Percentiles rank a stretch among this genome's conserved stretches.
Conservation (phyloP, 2,329 filamentous ascomycete genomes). For the Pseudogymnoascus sp. region DNA sequence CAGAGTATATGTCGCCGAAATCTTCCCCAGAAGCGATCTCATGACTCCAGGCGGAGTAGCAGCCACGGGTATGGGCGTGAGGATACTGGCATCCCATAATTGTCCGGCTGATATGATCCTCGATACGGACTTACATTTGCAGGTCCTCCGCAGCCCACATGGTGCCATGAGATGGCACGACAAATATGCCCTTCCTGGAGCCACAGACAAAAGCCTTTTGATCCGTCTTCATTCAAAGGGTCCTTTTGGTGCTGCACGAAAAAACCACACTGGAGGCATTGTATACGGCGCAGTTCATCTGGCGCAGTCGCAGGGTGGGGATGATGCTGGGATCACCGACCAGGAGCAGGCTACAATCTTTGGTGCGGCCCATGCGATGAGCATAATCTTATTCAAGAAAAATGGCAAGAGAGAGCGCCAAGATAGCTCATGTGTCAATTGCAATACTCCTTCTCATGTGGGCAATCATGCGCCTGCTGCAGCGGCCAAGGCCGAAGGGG, state of each 20-base stretch:
- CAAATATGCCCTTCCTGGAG: not conserved
- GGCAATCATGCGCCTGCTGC: not conserved
- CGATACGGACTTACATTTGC: not conserved
- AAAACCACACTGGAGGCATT: not conserved
- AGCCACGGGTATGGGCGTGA: not conserved
- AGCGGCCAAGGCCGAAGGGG: not conserved
- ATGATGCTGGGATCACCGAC: not conserved
- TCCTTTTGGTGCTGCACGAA: not conserved
- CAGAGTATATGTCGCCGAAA: not conserved
- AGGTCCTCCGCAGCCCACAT: not conserved
- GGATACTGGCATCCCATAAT: not conserved
- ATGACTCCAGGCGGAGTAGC: not conserved
- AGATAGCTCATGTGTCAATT: not conserved
- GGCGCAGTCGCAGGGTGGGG: not conserved
- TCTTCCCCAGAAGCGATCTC: not conserved
- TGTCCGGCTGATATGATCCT: not conserved
- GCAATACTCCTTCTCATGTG: not conserved
- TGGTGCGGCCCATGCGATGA: not conserved
- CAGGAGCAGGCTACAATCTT: not conserved
- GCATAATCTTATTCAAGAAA: not conserved
- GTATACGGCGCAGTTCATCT: not conserved
- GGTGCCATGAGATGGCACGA: not conserved
- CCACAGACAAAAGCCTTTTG: not conserved
- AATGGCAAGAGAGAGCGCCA: not conserved
- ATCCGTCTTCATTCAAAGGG: not conserved